Conservation (phyloP, 768 basidiomycete species). For the Rhodocollybia butyracea region DNA sequence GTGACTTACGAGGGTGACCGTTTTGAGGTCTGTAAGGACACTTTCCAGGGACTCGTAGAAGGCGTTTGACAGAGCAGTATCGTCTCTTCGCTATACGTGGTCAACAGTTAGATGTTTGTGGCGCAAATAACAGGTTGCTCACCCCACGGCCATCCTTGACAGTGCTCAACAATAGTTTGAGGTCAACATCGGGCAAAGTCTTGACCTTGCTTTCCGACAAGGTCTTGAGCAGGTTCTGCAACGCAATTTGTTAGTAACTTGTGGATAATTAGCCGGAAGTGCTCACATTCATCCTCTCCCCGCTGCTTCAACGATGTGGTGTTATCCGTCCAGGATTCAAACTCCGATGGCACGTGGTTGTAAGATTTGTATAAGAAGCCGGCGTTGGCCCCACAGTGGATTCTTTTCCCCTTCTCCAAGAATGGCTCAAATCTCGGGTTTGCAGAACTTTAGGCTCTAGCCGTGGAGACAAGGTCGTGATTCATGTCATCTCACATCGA, state of each 20-base stretch:
- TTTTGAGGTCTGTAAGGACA: conserved; percentile 80
- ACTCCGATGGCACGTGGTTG: conserved; percentile 2
- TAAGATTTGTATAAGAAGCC: no score
- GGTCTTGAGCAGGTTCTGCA: conserved; percentile 85
- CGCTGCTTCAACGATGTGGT: conserved; percentile 13
- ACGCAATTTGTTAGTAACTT: background rate
- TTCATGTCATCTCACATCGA: no score
- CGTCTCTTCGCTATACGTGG: conserved; percentile 31
- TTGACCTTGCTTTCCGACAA: conserved; percentile 76
- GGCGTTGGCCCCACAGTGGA: no score
- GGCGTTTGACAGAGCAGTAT: conserved; percentile 74
- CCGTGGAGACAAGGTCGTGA: no score
- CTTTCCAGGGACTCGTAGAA: conserved; percentile 96
- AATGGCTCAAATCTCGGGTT: no score
- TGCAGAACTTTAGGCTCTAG: no score
- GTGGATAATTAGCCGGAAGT: conserved; percentile 21
- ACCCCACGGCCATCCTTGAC: conserved; percentile 84
- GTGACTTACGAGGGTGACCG: conserved; percentile 58
- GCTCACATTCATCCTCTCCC: conserved; percentile 35
- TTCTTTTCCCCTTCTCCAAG: no score
- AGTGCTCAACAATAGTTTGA: conserved; percentile 76
- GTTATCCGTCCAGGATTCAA: conserved; percentile 6
- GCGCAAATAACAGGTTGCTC: conserved; percentile 32
- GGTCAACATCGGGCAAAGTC: conserved; percentile 61
- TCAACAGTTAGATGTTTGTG: conserved; percentile 11